phyloP scores from a whole-genome alignment of 1,139 yeast species.

The Citeromyces hawaiiensis region DNA sequence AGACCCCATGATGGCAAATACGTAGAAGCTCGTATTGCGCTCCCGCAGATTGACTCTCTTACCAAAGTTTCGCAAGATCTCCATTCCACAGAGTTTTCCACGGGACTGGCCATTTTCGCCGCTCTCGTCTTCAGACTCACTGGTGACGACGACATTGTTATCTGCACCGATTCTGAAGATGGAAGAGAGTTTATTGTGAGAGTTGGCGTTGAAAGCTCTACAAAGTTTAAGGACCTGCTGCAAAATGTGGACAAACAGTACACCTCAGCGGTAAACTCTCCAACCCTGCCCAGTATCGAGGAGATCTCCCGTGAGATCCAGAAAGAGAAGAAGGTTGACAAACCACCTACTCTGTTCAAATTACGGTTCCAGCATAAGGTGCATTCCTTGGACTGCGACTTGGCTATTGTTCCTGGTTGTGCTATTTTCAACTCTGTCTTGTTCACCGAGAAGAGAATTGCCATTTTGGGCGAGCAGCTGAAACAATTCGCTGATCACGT shows the following conservation, averaged over 20 bases:
- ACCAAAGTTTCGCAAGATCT: slow-evolving; percentile 8
- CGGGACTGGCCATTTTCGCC: slow-evolving; percentile 58
- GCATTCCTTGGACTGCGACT: slow-evolving; percentile 40
- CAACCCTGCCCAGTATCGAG: slow-evolving; percentile 9
- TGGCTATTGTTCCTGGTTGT: slow-evolving; percentile 35
- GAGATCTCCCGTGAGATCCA: slow-evolving; percentile 43
- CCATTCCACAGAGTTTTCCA: slow-evolving; percentile 22
- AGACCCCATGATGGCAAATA: slow-evolving; percentile 63
- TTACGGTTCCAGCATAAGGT: slow-evolving; percentile 37
- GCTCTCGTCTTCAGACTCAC: slow-evolving; percentile 68
- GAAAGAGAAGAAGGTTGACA: slow-evolving; percentile 32
- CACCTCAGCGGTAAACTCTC: slow-evolving; percentile 17
- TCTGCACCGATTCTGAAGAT: slow-evolving; percentile 44
- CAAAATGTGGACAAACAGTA: slow-evolving; percentile 30
- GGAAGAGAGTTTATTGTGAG: slow-evolving; percentile 36
- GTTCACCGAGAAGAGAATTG: slow-evolving; percentile 58
- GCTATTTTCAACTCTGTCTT: slow-evolving; percentile 60
- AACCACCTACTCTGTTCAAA: slow-evolving; percentile 51
- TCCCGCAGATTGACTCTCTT: slow-evolving; percentile 19
- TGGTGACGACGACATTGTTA: slow-evolving; percentile 88
- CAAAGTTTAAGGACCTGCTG: slow-evolving; percentile 40
- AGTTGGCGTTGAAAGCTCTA: slow-evolving; percentile 37
- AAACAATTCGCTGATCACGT: slow-evolving; percentile 31
- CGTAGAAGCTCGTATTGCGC: slow-evolving; percentile 44
- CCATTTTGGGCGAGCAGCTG: slow-evolving; percentile 62